A percentile compares a stretch with the other conserved stretches of the same genome.
Evolutionary conservation across 192 early-diverging fungal species (phyloP).

Genomic region (Backusella sp.): DNA sequence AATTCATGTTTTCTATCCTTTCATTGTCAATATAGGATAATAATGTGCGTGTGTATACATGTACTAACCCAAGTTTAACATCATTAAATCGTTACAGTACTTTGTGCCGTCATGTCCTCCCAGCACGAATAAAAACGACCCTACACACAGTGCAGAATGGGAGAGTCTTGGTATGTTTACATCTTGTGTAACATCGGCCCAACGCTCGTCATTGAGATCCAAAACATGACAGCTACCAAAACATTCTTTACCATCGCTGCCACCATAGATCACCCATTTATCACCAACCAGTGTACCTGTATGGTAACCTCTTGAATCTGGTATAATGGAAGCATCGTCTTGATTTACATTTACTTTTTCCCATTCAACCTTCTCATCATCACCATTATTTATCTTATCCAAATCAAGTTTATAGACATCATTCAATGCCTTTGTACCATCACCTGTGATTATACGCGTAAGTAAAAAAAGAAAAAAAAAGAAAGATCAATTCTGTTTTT

Average conservation of each 20-base stretch:
- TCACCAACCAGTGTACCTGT: slow-evolving; percentile 75
- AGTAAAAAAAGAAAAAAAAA: no score
- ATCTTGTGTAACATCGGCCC: slow-evolving; percentile 62
- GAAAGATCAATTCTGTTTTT: no score
- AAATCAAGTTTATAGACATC: slow-evolving; percentile 69
- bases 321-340: slow-evolving; percentile 36
- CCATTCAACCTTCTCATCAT: not conserved
- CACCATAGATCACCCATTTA: slow-evolving; percentile 81
- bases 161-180: slow-evolving; percentile 67
- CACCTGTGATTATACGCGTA: slow-evolving; percentile 35
- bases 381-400: not conserved
- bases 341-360: not conserved
- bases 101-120: slow-evolving; percentile 81
- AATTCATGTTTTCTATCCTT: slow-evolving; percentile 64
- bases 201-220: slow-evolving; percentile 55
- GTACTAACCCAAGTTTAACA: slow-evolving; percentile 71
- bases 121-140: slow-evolving; percentile 85
- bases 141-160: slow-evolving; percentile 79
- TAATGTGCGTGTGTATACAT: not conserved
- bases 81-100: slow-evolving; percentile 75
- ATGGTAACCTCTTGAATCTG: slow-evolving; percentile 82
- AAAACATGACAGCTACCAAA: slow-evolving; percentile 63
- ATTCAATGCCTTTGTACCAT: slow-evolving; percentile 77
- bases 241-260: slow-evolving; percentile 82
- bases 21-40: not conserved